phyloP scores from a whole-genome alignment of 2,329 filamentous ascomycete genomes.

The Balansia obtecta region DNA sequence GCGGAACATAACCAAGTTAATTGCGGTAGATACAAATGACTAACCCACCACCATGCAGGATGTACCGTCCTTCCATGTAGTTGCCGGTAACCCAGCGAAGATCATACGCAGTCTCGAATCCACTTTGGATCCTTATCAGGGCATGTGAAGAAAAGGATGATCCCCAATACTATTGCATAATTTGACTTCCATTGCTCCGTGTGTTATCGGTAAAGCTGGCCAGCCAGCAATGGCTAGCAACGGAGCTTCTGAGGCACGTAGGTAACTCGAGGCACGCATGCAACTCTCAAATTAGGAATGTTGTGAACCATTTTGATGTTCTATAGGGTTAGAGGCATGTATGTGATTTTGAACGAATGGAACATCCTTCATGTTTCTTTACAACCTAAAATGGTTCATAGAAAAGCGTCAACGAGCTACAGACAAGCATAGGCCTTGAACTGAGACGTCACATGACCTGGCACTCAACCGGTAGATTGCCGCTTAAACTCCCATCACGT shows the following conservation, averaged over 20 bases:
- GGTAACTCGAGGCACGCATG: too few relatives aligned
- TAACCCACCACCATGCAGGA: conserved; percentile 13
- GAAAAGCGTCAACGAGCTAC: too few relatives aligned
- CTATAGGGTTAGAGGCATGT: too few relatives aligned
- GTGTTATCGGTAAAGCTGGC: conserved; percentile 1
- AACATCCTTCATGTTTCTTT: too few relatives aligned
- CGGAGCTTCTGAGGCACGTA: too few relatives aligned
- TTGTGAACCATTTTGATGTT: too few relatives aligned
- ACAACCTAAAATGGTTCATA: too few relatives aligned
- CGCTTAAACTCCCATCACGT: conserved; percentile 5
- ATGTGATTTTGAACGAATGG: too few relatives aligned
- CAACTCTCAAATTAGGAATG: too few relatives aligned
- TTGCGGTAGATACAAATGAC: conserved; percentile 41
- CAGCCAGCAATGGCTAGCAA: background rate
- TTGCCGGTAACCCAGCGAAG: conserved; percentile 15
- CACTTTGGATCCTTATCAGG: background rate
- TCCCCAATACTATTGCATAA: too few relatives aligned
- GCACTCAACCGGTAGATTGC: conserved; percentile 1
- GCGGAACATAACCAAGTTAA: conserved; percentile 41
- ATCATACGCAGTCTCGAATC: conserved; percentile 4
- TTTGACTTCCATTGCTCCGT: background rate
- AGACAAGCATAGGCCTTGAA: too few relatives aligned
- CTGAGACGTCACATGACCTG: conserved; percentile 7
- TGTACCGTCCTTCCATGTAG: conserved; percentile 17
- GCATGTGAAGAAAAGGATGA: background rate